These are phyloP conservation scores for Hibiscus mutabilis DNA, from an alignment of 345 rosid genomes.

Conservation along the genomic window DNA sequence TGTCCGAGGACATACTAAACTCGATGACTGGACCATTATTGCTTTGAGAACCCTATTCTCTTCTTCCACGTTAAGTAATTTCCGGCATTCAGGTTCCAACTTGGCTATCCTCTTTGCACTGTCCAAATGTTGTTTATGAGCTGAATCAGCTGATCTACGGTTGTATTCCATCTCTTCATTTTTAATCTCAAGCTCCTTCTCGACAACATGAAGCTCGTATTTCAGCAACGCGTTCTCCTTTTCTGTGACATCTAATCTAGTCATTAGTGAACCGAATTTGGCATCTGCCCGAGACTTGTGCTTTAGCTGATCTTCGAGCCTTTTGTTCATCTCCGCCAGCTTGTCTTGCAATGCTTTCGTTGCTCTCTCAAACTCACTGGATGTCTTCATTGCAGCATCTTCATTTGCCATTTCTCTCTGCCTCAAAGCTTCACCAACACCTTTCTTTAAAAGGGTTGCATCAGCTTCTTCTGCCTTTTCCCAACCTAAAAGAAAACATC, in stretches of 20 bases:
- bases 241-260: slow-evolving; percentile 56
- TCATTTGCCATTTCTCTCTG: not conserved
- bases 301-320: slow-evolving; percentile 47
- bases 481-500: not conserved
- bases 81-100: slow-evolving; percentile 83
- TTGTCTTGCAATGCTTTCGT: slow-evolving; percentile 34
- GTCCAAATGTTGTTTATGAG: slow-evolving; percentile 59
- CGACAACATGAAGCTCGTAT: slow-evolving; percentile 71
- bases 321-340: slow-evolving; percentile 40
- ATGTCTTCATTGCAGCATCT: slow-evolving; percentile 36
- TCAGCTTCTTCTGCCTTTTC: no score
- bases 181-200: slow-evolving; percentile 71
- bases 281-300: slow-evolving; percentile 44
- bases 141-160: slow-evolving; percentile 50
- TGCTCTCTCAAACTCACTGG: slow-evolving; percentile 31
- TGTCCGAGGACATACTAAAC: slow-evolving; percentile 41
- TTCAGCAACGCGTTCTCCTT: slow-evolving; percentile 84
- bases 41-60: slow-evolving; percentile 74
- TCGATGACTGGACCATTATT: slow-evolving; percentile 41
- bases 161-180: slow-evolving; percentile 81
- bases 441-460: no score
- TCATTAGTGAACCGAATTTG: slow-evolving; percentile 55
- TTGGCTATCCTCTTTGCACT: slow-evolving; percentile 53
- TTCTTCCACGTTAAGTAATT: slow-evolving; percentile 54
- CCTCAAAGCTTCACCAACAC: no score